Percentiles rank a stretch among this genome's conserved stretches.
Conservation (phyloP, 371 early-diverging fungal species). For the Rhizopus arrhizus region DNA sequence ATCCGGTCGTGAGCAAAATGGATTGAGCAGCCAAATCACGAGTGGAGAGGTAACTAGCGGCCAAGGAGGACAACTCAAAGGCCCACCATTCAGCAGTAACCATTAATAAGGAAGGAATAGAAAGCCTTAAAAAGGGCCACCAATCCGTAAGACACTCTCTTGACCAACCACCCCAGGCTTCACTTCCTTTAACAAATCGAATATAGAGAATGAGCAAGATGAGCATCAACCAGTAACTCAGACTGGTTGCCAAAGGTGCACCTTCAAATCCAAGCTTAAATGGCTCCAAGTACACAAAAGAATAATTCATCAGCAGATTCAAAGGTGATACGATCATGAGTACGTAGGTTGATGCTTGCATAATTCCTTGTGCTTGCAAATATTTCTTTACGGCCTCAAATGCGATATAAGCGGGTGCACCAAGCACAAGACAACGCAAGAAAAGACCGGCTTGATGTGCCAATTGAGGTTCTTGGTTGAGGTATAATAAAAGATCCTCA, state of each 20-base stretch:
- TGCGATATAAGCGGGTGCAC: slow-evolving; percentile 72
- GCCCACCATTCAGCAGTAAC: slow-evolving; percentile 77
- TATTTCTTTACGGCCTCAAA: slow-evolving; percentile 81
- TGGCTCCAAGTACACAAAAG: slow-evolving; percentile 68
- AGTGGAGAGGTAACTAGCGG: slow-evolving; percentile 77
- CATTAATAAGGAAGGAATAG: slow-evolving; percentile 69
- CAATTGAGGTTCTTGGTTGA: slow-evolving; percentile 45
- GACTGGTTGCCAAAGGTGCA: slow-evolving; percentile 75
- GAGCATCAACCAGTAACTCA: slow-evolving; percentile 72
- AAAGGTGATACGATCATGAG: slow-evolving; percentile 68
- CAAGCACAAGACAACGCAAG: slow-evolving; percentile 65
- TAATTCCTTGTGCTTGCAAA: slow-evolving; percentile 83
- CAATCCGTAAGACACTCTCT: slow-evolving; percentile 62
- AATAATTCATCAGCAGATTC: slow-evolving; percentile 71
- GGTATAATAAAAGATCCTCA: slow-evolving; percentile 45
- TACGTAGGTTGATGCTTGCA: slow-evolving; percentile 75
- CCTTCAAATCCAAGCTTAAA: slow-evolving; percentile 76
- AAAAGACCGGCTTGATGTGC: slow-evolving; percentile 52
- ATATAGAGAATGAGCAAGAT: slow-evolving; percentile 64
- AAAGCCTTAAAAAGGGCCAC: slow-evolving; percentile 69
- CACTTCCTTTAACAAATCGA: slow-evolving; percentile 62
- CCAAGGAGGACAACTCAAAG: slow-evolving; percentile 73
- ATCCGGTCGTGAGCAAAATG: slow-evolving; percentile 70
- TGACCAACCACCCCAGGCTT: slow-evolving; percentile 84
- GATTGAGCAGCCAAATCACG: slow-evolving; percentile 80